Percentiles rank a stretch among this genome's conserved stretches.
Conservation (phyloP, 345 rosid species). For the Pistacia atlantica region DNA sequence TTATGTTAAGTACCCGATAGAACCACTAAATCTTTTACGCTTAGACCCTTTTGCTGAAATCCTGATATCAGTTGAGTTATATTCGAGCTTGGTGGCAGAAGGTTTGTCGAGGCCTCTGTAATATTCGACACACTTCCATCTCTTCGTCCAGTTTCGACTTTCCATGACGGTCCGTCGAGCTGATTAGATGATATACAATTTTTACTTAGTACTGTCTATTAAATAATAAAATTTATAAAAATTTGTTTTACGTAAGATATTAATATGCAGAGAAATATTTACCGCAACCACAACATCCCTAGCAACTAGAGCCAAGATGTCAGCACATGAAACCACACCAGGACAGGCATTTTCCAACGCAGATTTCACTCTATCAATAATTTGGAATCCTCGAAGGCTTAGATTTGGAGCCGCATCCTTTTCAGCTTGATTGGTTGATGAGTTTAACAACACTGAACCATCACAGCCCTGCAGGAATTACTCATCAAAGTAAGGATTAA, state of each 20-base stretch:
- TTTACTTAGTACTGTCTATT: no score
- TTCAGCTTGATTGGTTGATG: slow-evolving; percentile 49
- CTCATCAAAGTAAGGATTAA: neutral
- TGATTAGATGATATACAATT: slow-evolving; percentile 3
- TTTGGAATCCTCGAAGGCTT: slow-evolving; percentile 57
- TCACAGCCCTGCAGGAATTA: slow-evolving; percentile 68
- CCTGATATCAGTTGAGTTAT: slow-evolving; percentile 34
- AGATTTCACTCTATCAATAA: slow-evolving; percentile 59
- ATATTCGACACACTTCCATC: slow-evolving; percentile 56
- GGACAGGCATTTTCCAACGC: slow-evolving; percentile 73
- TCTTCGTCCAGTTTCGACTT: slow-evolving; percentile 70
- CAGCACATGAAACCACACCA: slow-evolving; percentile 79
- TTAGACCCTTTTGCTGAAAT: slow-evolving; percentile 43
- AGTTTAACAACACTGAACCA: slow-evolving; percentile 68
- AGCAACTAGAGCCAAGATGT: slow-evolving; percentile 62
- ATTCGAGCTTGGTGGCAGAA: slow-evolving; percentile 41
- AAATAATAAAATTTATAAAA: no score
- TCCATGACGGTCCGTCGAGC: slow-evolving; percentile 37
- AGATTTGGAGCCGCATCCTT: slow-evolving; percentile 52
- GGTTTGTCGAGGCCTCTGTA: slow-evolving; percentile 26
- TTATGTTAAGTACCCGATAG: slow-evolving; percentile 45
- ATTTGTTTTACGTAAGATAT: neutral
- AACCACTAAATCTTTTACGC: slow-evolving; percentile 55
- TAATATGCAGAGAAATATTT: neutral
- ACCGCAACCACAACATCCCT: slow-evolving; percentile 60